Conservation (phyloP, 208 protist species). For the Leishmania martiniquensis region DNA sequence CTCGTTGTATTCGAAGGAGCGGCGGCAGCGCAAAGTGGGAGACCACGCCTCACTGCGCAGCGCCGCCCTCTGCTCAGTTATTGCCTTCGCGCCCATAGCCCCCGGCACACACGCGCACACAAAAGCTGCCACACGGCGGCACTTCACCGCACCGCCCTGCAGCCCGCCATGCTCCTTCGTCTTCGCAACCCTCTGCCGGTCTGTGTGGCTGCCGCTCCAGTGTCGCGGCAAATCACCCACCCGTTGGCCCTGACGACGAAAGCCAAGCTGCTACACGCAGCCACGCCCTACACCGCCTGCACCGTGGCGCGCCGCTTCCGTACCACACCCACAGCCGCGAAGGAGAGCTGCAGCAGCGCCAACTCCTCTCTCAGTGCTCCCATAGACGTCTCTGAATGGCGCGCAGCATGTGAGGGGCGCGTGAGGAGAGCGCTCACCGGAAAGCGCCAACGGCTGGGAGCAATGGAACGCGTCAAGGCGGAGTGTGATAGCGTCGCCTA, state of each 20-base stretch:
- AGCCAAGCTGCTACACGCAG: not conserved
- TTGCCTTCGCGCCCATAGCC: not conserved
- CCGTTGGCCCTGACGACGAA: constrained; percentile 1
- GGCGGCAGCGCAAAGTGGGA: too few species aligned
- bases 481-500: constrained; percentile 40
- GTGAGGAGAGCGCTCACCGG: constrained; percentile 32
- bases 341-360: not conserved
- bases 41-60: not conserved
- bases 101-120: not conserved
- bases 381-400: constrained; percentile 23
- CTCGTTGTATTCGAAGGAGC: too few species aligned
- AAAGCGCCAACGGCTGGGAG: constrained; percentile 34
- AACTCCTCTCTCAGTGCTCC: not conserved
- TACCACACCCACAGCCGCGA: not conserved
- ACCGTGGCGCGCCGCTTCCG: not conserved
- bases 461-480: constrained; percentile 32
- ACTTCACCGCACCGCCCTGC: not conserved
- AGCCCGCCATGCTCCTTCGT: not conserved
- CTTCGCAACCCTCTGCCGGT: not conserved
- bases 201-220: not conserved
- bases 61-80: too few species aligned
- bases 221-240: not conserved
- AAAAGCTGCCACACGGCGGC: not conserved
- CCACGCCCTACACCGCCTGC: not conserved
- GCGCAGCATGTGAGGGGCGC: constrained; percentile 34